phyloP scores from a whole-genome alignment of 1,284 basidiomycete genomes.

The Athelia psychrophila region DNA sequence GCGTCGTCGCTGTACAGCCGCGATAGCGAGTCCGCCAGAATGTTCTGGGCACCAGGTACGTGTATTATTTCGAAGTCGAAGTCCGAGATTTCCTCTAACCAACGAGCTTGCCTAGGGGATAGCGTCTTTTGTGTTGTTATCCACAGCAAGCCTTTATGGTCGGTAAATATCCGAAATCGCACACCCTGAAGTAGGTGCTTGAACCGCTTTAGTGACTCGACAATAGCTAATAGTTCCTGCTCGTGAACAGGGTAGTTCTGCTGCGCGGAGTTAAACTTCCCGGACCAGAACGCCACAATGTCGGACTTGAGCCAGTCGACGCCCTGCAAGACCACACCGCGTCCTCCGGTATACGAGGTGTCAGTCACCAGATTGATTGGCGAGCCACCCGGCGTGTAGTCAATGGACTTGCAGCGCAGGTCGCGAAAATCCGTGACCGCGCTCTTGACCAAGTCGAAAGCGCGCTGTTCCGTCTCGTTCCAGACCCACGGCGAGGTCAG shows the following conservation, averaged over 20 bases:
- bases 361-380: conserved; percentile 16
- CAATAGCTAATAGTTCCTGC: too few relatives aligned
- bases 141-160: conserved; percentile 29
- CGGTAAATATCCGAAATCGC: conserved; percentile 27
- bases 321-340: conserved; percentile 18
- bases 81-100: conserved; percentile 26
- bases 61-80: conserved; percentile 31
- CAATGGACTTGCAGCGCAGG: conserved; percentile 14
- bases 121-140: conserved; percentile 29
- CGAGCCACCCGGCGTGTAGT: conserved; percentile 14
- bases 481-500: conserved; percentile 13
- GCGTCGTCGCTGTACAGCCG: conserved; percentile 29
- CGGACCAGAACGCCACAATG: conserved; percentile 15
- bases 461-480: conserved; percentile 21
- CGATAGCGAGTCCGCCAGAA: conserved; percentile 31
- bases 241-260: conserved; percentile 29
- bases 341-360: conserved; percentile 14
- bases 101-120: conserved; percentile 25
- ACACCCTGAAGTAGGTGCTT: conserved; percentile 23
- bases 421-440: conserved; percentile 15
- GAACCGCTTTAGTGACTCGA: too few relatives aligned
- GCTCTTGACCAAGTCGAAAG: conserved; percentile 23
- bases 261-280: conserved; percentile 27
- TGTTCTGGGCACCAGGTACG: conserved; percentile 28
- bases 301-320: conserved; percentile 10